Evolutionary conservation across 345 rosid species (phyloP), one percentile per base, ranked within the genome.

Genomic region (Leavenworthia alabamica): DNA sequence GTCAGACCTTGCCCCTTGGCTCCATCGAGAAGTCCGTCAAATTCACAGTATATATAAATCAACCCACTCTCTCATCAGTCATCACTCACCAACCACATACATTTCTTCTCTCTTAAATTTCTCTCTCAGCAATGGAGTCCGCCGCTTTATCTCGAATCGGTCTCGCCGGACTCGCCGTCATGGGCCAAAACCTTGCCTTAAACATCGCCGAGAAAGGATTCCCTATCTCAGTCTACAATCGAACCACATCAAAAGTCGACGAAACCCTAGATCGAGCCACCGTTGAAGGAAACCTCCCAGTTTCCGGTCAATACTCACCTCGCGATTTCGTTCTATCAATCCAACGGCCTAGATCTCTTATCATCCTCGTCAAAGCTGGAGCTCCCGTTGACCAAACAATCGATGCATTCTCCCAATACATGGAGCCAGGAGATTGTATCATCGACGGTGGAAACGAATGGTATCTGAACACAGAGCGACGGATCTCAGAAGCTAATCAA

Each of bases 371-470:
- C 80, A 92, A 92, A 71, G 95, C 98, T 17, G 98, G 98, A 2
- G 24, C 80, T 41, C 96, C 96, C 20, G 96, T 92, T 47, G 96
- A 92, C 67, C 93, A 84, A 29, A 92, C 96, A 10, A 86, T 89
- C 59, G 69, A 89, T 3, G 79, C 90, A 6, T 77, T 92, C 33
- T 73, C 95, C 15, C 90, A 80, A 16, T 76, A 77, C 76, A 81
- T 92, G 93, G 78, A 85, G 41, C 78, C 90, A 5, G 98, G 98
- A 0, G 95, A 92, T 58, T 78, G 83, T 62, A 86, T 92, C 75
- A 82, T 92, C 67, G 98, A 92, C 17, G 98, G 96, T 27, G 98
- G 96, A 1, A 92, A 92, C 57, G 98, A 92, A 78, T 89, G 98
- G 98, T 92, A 88, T 47, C 79, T 74, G 65, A 92, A 89, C 75